Percentiles rank a stretch among this genome's conserved stretches.
phyloP scores from a whole-genome alignment of 352 stramenopile species.

The Phytophthora boehmeriae region DNA sequence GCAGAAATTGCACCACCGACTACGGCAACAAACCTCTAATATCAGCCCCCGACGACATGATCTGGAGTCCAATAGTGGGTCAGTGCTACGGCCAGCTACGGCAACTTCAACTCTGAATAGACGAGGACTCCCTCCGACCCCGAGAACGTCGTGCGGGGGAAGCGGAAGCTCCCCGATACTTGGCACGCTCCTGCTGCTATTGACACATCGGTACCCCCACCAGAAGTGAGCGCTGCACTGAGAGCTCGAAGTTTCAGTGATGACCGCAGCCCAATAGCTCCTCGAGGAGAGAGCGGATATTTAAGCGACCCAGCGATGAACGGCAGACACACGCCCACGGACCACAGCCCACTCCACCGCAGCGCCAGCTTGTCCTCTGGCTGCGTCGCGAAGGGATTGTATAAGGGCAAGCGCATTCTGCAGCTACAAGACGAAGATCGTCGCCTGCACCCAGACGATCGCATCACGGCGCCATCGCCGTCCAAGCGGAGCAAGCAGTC shows the following conservation, averaged over 20 bases:
- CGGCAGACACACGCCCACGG: conserved; percentile 10
- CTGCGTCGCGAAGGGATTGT: conserved; percentile 38
- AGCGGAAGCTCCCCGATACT: conserved; percentile 32
- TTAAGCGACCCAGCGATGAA: conserved; percentile 29
- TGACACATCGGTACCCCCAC: conserved; percentile 24
- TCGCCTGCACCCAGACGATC: conserved; percentile 61
- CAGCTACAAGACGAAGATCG: conserved; percentile 82
- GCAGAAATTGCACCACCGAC: conserved; percentile 61
- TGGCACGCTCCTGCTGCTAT: conserved; percentile 33
- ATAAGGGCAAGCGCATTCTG: conserved; percentile 77
- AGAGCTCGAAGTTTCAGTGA: conserved; percentile 49
- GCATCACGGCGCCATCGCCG: conserved; percentile 42
- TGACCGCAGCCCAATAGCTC: conserved; percentile 22
- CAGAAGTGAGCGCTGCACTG: conserved; percentile 19
- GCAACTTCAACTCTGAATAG: conserved; percentile 3
- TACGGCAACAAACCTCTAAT: conserved; percentile 54
- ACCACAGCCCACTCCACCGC: conserved; percentile 33
- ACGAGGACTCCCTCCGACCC: conserved; percentile 28
- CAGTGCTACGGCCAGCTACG: conserved; percentile 16
- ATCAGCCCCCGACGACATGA: conserved; percentile 75
- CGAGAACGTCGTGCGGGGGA: conserved; percentile 25
- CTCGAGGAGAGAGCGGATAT: conserved; percentile 38
- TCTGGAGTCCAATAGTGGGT: conserved; percentile 19
- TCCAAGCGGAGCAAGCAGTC: conserved; percentile 59
- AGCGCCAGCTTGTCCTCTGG: conserved; percentile 46